Evolutionary conservation across 1,139 yeast species (phyloP).

Genomic region (Kodamaea suecica): DNA sequence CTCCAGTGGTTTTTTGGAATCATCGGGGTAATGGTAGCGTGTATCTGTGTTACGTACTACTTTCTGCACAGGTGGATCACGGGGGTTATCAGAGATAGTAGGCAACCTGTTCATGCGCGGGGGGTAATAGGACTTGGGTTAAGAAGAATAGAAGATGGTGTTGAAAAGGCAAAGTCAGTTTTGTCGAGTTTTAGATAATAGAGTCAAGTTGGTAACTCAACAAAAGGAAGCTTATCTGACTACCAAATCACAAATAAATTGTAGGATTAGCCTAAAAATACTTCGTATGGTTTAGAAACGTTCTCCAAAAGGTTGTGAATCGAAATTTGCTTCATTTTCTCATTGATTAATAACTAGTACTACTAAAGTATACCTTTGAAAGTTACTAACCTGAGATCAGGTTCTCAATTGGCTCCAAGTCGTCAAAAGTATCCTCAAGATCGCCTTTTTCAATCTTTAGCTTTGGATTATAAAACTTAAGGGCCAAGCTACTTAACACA

Average conservation of each 20-base stretch:
- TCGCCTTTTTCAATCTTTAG: conserved; percentile 18
- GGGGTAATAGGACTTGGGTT: conserved; percentile 1
- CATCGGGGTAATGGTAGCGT: conserved; percentile 32
- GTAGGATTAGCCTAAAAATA: too few relatives aligned
- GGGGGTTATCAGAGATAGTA: conserved; percentile 1
- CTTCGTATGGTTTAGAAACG: too few relatives aligned
- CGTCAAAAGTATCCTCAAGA: background rate
- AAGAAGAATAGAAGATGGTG: background rate
- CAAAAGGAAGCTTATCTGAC: too few relatives aligned
- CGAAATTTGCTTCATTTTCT: too few relatives aligned
- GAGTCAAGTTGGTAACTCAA: too few relatives aligned
- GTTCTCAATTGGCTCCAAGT: conserved; percentile 4
- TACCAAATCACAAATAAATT: too few relatives aligned
- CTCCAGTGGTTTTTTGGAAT: conserved; percentile 42
- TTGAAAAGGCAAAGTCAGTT: background rate
- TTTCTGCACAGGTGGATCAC: conserved; percentile 4
- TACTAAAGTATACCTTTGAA: too few relatives aligned
- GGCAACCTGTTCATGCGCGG: background rate
- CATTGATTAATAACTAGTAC: too few relatives aligned
- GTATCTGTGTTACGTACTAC: conserved; percentile 3
- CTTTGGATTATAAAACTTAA: conserved; percentile 45
- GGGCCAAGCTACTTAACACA: conserved; percentile 52
- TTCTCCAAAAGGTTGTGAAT: too few relatives aligned
- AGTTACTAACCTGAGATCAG: background rate
- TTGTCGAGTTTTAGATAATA: too few relatives aligned